phyloP scores from a whole-genome alignment of 805 yeast genomes.

The Teunomyces aglyptinius region DNA sequence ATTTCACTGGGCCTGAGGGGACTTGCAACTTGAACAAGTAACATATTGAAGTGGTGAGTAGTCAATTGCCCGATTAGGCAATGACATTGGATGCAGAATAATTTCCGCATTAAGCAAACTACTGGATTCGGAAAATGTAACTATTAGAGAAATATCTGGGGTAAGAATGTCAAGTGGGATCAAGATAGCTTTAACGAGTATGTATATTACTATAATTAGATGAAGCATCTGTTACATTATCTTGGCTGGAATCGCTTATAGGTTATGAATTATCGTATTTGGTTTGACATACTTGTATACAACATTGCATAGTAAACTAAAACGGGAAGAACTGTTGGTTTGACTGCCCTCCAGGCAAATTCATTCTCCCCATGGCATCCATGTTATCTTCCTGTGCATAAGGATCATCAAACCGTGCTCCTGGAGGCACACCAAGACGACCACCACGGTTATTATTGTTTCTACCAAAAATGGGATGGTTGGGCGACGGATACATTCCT shows the following conservation, averaged over 20 bases:
- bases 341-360: slow-evolving; percentile 13
- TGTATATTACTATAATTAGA: background rate
- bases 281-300: background rate
- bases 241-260: background rate
- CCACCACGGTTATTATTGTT: background rate
- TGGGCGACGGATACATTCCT: slow-evolving; percentile 54
- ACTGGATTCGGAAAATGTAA: background rate
- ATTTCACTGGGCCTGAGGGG: background rate
- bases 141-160: background rate
- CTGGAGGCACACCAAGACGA: slow-evolving; percentile 40
- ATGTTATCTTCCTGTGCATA: slow-evolving; percentile 40
- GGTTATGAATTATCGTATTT: background rate
- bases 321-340: background rate
- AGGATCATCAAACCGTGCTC: slow-evolving; percentile 56
- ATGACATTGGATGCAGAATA: background rate
- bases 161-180: background rate
- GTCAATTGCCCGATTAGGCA: background rate
- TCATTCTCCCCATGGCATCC: slow-evolving; percentile 40
- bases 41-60: background rate
- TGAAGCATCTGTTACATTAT: background rate
- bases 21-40: background rate
- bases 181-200: background rate
- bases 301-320: background rate
- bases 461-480: slow-evolving; percentile 51
- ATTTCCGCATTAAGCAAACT: slow-evolving; percentile 2